Evolutionary conservation across 805 yeast species (phyloP).

Genomic region (Cyberlindnera subsufficiens): DNA sequence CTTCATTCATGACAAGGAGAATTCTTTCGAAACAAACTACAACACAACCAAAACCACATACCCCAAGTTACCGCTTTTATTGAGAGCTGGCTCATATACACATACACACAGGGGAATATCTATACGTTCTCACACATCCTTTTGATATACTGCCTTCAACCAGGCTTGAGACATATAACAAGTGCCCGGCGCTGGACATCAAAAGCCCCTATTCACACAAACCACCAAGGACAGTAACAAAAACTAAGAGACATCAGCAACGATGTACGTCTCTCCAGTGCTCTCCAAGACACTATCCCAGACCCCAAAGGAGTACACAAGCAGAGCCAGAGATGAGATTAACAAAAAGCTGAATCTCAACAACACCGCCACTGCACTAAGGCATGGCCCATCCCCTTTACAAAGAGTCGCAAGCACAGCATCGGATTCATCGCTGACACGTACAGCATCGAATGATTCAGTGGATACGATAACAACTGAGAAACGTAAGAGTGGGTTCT

Average conservation of each 20-base stretch:
- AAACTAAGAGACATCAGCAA: not conserved
- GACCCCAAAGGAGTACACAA: slow-evolving; percentile 26
- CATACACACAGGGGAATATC: too few species aligned
- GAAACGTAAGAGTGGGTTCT: not conserved
- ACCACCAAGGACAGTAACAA: too few species aligned
- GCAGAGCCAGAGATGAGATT: slow-evolving; percentile 26
- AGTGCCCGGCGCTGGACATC: too few species aligned
- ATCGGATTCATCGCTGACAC: slow-evolving; percentile 19
- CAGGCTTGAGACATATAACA: too few species aligned
- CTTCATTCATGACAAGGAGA: not conserved
- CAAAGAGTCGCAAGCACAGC: slow-evolving; percentile 20
- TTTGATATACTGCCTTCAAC: too few species aligned
- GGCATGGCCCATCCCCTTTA: slow-evolving; percentile 25
- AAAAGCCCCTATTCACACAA: too few species aligned
- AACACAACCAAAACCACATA: too few species aligned
- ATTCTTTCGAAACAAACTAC: too few species aligned
- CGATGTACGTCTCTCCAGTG: slow-evolving; percentile 23
- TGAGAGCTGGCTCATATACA: too few species aligned
- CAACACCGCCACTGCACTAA: slow-evolving; percentile 14
- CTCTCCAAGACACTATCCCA: slow-evolving; percentile 9
- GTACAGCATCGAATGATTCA: slow-evolving; percentile 18
- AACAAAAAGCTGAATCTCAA: slow-evolving; percentile 18
- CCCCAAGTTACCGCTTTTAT: too few species aligned
- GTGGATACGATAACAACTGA: slow-evolving; percentile 11
- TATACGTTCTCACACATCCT: too few species aligned